phyloP scores from a whole-genome alignment of 208 protist genomes.

The Leishmania gerbilli region DNA sequence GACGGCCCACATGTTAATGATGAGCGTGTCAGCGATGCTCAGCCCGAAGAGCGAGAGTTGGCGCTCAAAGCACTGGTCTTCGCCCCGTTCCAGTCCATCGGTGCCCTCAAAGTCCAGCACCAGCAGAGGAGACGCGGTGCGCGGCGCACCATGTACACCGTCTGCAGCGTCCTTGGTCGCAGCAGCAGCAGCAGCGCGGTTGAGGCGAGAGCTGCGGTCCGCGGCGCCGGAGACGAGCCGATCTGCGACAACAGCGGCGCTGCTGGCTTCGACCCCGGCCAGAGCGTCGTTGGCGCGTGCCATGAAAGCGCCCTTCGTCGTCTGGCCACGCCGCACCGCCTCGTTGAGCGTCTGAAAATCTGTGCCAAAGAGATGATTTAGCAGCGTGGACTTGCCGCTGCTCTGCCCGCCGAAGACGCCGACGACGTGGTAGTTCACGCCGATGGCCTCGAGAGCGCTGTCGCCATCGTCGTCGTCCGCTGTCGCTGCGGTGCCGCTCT shows the following conservation, averaged over 20 bases:
- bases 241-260: not conserved
- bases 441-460: conserved; percentile 20
- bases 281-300: conserved; percentile 36
- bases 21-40: conserved; percentile 94
- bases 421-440: conserved; percentile 88
- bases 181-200: conserved; percentile 16
- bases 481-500: not conserved
- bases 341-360: conserved; percentile 95
- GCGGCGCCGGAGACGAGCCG: not conserved
- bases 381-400: conserved; percentile 97
- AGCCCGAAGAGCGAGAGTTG: conserved; percentile 97
- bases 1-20: conserved; percentile 98
- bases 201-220: conserved; percentile 24
- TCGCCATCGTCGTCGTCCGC: not conserved
- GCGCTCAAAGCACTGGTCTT: conserved; percentile 96
- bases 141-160: not conserved
- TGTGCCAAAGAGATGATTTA: conserved; percentile 97
- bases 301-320: conserved; percentile 94
- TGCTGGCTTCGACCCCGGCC: conserved; percentile 25
- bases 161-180: not conserved
- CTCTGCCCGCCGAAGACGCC: conserved; percentile 96
- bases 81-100: conserved; percentile 95
- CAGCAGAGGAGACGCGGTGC: conserved; percentile 55
- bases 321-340: conserved; percentile 87
- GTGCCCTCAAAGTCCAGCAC: conserved; percentile 98